These are phyloP conservation scores for Hippophae gyantsensis DNA, from an alignment of 306 rosid species.

Conservation along the genomic window DNA sequence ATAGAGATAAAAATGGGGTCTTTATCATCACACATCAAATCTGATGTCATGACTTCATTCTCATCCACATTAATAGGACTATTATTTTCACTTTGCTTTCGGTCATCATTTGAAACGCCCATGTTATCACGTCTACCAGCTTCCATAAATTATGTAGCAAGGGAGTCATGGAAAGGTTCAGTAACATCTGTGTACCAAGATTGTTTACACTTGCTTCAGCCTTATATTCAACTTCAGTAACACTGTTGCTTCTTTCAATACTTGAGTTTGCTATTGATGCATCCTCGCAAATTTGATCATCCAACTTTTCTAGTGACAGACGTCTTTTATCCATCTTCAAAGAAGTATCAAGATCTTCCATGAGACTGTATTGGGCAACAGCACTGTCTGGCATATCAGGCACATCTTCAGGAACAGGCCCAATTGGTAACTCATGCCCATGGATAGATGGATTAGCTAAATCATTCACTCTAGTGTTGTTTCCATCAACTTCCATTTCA, in stretches of 20 bases:
- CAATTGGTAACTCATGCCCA: slow-evolving; percentile 25
- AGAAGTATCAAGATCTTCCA: slow-evolving; percentile 37
- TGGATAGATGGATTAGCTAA: slow-evolving; percentile 29
- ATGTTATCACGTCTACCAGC: slow-evolving; percentile 29
- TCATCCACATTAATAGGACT: slow-evolving; percentile 29
- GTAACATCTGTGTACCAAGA: slow-evolving; percentile 28
- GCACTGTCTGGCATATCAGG: slow-evolving; percentile 17
- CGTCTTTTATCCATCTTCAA: slow-evolving; percentile 28
- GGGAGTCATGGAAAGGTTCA: slow-evolving; percentile 14
- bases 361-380: slow-evolving; percentile 14
- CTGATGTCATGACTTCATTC: slow-evolving; percentile 31
- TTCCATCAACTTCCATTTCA: slow-evolving; percentile 37
- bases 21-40: slow-evolving; percentile 42
- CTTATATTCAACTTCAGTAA: not conserved
- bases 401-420: slow-evolving; percentile 28
- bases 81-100: slow-evolving; percentile 34
- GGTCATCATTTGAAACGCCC: slow-evolving; percentile 30
- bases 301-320: slow-evolving; percentile 35
- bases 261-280: slow-evolving; percentile 21
- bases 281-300: slow-evolving; percentile 31
- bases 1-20: slow-evolving; percentile 26
- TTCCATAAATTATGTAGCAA: slow-evolving; percentile 35
- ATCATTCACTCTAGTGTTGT: slow-evolving; percentile 29
- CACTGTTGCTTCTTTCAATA: slow-evolving; percentile 26
- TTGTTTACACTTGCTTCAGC: slow-evolving; percentile 28